Evolutionary conservation across 208 protist species (phyloP).

Genomic region (Wallacemonas sp.): DNA sequence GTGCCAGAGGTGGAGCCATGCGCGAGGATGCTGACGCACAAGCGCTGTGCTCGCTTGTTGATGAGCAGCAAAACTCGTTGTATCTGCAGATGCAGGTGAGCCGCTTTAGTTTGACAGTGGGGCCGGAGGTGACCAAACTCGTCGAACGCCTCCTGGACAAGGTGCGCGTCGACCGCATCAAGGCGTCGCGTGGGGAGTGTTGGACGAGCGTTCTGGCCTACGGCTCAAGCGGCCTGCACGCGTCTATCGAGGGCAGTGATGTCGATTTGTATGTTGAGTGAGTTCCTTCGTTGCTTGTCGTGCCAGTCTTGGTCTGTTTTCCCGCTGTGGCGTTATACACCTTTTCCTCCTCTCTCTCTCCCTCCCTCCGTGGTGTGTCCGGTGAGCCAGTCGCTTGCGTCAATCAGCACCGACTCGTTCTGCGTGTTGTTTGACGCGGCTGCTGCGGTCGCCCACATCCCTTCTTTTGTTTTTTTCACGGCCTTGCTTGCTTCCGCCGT

Average conservation of each 20-base stretch:
- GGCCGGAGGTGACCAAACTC: neutral
- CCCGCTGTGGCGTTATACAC: neutral
- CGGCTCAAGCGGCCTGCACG: slow-evolving; percentile 76
- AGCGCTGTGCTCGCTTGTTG: neutral
- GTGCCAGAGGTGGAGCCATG: no score
- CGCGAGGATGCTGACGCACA: slow-evolving; percentile 2
- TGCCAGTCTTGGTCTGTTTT: neutral
- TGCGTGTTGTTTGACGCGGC: neutral
- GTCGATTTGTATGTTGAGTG: slow-evolving; percentile 93
- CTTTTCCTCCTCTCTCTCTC: slow-evolving; percentile 1
- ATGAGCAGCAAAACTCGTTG: slow-evolving; percentile 6
- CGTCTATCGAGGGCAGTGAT: slow-evolving; percentile 79
- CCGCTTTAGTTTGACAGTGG: neutral
- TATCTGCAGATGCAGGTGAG: slow-evolving; percentile 1
- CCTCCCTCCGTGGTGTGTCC: neutral
- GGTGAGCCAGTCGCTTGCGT: no score
- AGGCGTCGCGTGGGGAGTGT: neutral
- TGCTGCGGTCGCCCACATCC: neutral
- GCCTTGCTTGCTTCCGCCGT: neutral
- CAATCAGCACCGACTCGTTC: no score
- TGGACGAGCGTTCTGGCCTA: slow-evolving; percentile 62
- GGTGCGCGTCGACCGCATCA: neutral
- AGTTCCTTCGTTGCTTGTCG: slow-evolving; percentile 13
- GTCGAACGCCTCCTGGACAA: neutral
- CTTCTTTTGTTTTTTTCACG: neutral